These are phyloP conservation scores for Xanthoconium separans DNA, from an alignment of 1,284 basidiomycete species.

Conservation along the genomic window DNA sequence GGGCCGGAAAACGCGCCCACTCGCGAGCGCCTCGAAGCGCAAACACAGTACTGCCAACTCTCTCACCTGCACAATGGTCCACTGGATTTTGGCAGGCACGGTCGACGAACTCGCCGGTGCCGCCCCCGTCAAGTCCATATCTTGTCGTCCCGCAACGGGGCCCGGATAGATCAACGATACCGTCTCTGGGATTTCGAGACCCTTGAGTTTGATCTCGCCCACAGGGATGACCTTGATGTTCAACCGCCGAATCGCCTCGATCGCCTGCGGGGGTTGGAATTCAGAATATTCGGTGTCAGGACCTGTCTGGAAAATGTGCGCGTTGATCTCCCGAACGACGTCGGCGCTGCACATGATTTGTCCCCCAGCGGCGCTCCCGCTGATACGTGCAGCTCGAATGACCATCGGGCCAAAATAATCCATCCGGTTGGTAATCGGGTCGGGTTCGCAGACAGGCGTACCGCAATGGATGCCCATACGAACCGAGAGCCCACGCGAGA, in stretches of 20 bases:
- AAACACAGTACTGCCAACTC: constrained; percentile 77
- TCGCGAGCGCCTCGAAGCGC: constrained; percentile 81
- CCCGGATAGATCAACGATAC: constrained; percentile 85
- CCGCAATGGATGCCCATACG: constrained; percentile 99
- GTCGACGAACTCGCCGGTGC: constrained; percentile 34
- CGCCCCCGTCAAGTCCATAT: constrained; percentile 50
- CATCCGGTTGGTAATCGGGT: constrained; percentile 95
- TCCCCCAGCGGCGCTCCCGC: constrained; percentile 84
- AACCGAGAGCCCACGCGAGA: constrained; percentile 90
- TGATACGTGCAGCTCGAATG: constrained; percentile 89
- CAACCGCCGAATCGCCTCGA: constrained; percentile 75
- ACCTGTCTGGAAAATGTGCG: constrained; percentile 55
- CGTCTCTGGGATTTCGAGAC: constrained; percentile 87
- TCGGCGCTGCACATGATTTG: constrained; percentile 95
- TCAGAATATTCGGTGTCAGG: constrained; percentile 57
- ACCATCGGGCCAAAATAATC: constrained; percentile 96
- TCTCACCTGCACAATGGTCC: constrained; percentile 73
- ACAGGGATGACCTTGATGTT: constrained; percentile 75
- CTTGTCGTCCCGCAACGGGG: constrained; percentile 72
- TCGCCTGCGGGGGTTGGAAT: constrained; percentile 52
- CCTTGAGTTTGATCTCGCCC: constrained; percentile 93
- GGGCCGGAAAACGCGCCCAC: constrained; percentile 60
- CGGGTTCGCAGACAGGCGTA: constrained; percentile 86
- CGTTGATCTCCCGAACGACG: constrained; percentile 82
- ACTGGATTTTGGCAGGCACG: constrained; percentile 24